phyloP scores from a whole-genome alignment of 768 basidiomycete species.

The Glaciozyma martinii region DNA sequence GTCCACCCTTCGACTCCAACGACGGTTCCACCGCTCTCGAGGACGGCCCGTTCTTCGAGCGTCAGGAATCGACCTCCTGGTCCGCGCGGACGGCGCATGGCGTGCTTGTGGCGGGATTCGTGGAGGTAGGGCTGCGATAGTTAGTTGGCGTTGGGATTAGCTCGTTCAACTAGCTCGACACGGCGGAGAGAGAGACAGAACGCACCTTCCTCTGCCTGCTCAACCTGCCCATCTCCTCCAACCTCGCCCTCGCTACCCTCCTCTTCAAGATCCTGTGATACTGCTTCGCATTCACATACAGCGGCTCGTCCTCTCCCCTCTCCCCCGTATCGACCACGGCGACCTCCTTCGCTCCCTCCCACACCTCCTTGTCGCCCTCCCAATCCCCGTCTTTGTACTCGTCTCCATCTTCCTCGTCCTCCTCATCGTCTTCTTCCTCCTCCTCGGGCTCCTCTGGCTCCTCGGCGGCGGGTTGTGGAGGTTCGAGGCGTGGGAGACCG shows the following conservation, averaged over 20 bases:
- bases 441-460: background rate
- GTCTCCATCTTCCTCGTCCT: background rate
- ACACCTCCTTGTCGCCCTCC: background rate
- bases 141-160: too few relatives aligned
- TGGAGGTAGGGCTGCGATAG: slow-evolving; percentile 93
- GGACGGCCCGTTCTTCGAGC: slow-evolving; percentile 60
- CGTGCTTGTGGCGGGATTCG: slow-evolving; percentile 95
- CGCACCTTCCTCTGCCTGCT: slow-evolving; percentile 79
- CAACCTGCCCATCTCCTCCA: slow-evolving; percentile 88
- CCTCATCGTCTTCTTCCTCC: background rate
- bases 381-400: background rate
- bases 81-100: slow-evolving; percentile 91
- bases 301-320: slow-evolving; percentile 45
- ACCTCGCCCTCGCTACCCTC: slow-evolving; percentile 74
- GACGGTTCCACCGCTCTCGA: slow-evolving; percentile 24
- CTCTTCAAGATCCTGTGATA: slow-evolving; percentile 97
- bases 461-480: background rate
- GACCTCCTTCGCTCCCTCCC: background rate
- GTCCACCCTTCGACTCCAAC: slow-evolving; percentile 17
- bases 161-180: background rate
- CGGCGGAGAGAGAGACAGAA: background rate
- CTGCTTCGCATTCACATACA: slow-evolving; percentile 99
- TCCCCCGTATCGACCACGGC: background rate
- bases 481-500: background rate
- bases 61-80: slow-evolving; percentile 97